Base-by-base conservation (phyloP, 192 early-diverging fungal species). In the Umbelopsis ramanniana region DNA sequence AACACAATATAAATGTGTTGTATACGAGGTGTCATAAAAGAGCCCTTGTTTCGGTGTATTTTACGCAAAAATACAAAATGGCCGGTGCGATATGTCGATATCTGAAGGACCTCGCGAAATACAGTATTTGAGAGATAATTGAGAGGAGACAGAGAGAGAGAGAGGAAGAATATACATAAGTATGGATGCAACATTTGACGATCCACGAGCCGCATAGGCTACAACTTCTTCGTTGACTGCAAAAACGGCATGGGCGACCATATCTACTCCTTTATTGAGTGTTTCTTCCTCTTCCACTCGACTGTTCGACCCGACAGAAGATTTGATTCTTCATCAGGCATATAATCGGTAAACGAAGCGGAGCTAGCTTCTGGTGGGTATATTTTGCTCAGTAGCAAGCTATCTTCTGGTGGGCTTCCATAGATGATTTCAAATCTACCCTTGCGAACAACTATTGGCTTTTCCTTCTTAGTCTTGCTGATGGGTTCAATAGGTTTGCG, bases 381-480 rank as follows among this genome's bases (percentile, higher is more conserved):
- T 50, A 50, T 10, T 17, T 17, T 50, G 48, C 48, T 50, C n/a
- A 50, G 1, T 1, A 19, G n/a, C n/a, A 50, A 21, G 6, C n/a
- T 50, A 6, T 17, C n/a, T n/a, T 46, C 43, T 46, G 52, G 4
- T 54, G 74, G 3, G 11, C 53, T 48, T 43, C 72, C 71, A 43
- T 72, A 67, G 17, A 45, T 37, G 43, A 77, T 72, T 21, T 72
- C 70, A 63, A 77, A 77, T 21, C 76, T 63, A 5, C 76, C 76
- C 37, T 77, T 77, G 24, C 55, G 66, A 21, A 77, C 68, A 45
- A 77, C 52, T 48, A 37, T 53, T 17, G 69, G 4, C 22, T 71
- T 40, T 55, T 45, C 50, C 15, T 8, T 50, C 15, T 50, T 50
- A 19, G 17, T 3, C 4, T 19, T 50, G 6, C 6, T 6, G 1